Percentiles rank a stretch among this genome's conserved stretches.
Conservation (phyloP, 2,329 filamentous ascomycete species). For the Paecilomyces dactylethromorphus region DNA sequence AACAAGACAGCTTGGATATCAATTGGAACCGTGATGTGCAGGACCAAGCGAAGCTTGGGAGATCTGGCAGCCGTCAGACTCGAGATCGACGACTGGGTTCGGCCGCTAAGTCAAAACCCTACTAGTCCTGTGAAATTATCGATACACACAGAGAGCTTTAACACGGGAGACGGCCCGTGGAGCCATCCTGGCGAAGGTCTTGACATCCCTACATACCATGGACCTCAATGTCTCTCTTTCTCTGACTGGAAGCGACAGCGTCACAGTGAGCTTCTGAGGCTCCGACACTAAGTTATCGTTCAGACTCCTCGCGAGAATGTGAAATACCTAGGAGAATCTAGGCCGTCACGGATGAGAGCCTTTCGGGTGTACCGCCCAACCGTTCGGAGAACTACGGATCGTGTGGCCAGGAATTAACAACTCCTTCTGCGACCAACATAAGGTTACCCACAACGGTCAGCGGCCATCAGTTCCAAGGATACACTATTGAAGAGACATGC, state of each 20-base stretch:
- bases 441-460: neutral
- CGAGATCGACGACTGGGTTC: neutral
- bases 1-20: neutral
- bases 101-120: neutral
- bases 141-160: neutral
- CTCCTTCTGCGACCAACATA: neutral
- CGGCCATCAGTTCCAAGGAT: neutral
- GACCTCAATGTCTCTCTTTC: neutral
- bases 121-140: neutral
- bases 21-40: neutral
- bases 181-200: neutral
- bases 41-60: constrained; percentile 1
- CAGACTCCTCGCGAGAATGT: neutral
- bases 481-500: neutral
- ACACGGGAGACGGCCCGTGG: neutral
- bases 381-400: neutral
- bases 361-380: neutral
- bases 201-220: neutral
- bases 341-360: neutral
- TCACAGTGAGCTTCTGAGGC: neutral
- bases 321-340: neutral
- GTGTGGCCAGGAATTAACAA: neutral
- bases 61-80: constrained; percentile 2
- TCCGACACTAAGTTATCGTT: neutral
- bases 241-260: neutral